phyloP scores from a whole-genome alignment of 257 asterid genomes.

The Rehmannia glutinosa region DNA sequence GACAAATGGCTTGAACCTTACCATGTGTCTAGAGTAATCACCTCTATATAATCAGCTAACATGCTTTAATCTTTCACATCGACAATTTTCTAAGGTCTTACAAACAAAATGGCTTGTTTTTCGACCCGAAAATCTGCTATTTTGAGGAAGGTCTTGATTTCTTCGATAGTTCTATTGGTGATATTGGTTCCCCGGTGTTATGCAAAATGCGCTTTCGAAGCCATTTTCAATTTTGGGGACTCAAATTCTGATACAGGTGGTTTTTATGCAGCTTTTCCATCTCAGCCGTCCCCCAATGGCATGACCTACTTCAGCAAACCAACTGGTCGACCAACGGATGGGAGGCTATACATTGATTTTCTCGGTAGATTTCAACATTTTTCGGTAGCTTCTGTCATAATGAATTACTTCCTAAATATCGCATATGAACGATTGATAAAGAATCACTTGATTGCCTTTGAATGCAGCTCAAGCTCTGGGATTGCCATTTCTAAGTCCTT shows the following conservation, averaged over 20 bases:
- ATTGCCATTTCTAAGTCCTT: constrained; percentile 64
- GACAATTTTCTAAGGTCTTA: neutral
- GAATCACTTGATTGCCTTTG: neutral
- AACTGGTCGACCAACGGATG: constrained; percentile 60
- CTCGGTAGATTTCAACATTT: constrained; percentile 35
- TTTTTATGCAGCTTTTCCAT: constrained; percentile 60
- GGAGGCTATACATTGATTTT: constrained; percentile 61
- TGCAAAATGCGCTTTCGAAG: constrained; percentile 50
- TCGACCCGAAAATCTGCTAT: neutral
- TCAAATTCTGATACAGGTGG: constrained; percentile 76
- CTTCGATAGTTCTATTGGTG: constrained; percentile 26
- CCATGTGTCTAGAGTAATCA: constrained; percentile 10
- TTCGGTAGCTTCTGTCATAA: neutral
- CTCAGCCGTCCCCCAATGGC: constrained; percentile 59
- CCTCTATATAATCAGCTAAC: constrained; percentile 8
- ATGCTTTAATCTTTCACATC: neutral
- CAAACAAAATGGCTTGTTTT: neutral
- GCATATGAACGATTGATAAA: neutral
- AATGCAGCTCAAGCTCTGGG: constrained; percentile 64
- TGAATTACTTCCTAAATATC: neutral
- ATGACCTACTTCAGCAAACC: constrained; percentile 70
- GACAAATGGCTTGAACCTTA: neutral
- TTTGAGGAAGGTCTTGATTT: constrained; percentile 15
- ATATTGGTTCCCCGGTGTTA: constrained; percentile 6
- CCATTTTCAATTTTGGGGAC: constrained; percentile 69